Evolutionary conservation across 2,329 filamentous ascomycete species (phyloP).

Genomic region (Ophiostoma pallidulum): DNA sequence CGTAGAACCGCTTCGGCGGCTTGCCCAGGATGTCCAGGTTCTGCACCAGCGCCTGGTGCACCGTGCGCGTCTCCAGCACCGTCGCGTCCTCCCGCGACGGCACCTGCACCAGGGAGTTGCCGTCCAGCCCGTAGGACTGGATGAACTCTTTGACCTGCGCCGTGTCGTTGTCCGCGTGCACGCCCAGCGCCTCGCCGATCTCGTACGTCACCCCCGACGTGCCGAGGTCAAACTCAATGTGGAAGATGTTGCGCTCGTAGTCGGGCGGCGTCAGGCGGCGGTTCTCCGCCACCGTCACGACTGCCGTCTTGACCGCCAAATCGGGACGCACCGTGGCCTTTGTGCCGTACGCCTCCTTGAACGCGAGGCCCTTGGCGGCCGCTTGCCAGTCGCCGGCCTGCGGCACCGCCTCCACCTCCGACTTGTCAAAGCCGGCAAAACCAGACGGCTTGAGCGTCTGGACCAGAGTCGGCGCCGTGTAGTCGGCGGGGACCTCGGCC

Average conservation of each 20-base stretch:
- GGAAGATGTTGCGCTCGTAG: slow-evolving; percentile 99
- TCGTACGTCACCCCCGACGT: slow-evolving; percentile 87
- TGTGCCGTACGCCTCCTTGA: slow-evolving; percentile 89
- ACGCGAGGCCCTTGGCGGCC: slow-evolving; percentile 76
- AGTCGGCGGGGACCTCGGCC: slow-evolving; percentile 58
- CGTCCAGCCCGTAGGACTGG: slow-evolving; percentile 74
- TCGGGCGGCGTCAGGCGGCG: slow-evolving; percentile 73
- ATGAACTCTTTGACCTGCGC: slow-evolving; percentile 77
- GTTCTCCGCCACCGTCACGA: slow-evolving; percentile 90
- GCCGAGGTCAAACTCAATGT: slow-evolving; percentile 96
- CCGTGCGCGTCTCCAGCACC: slow-evolving; percentile 76
- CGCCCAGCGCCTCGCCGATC: slow-evolving; percentile 92
- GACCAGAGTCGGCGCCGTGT: slow-evolving; percentile 43
- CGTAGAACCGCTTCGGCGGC: slow-evolving; percentile 96
- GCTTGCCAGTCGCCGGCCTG: slow-evolving; percentile 68
- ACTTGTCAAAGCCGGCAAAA: slow-evolving; percentile 72
- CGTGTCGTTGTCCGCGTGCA: slow-evolving; percentile 89
- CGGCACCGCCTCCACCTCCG: slow-evolving; percentile 57
- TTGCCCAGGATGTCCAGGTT: slow-evolving; percentile 96
- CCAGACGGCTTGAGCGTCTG: slow-evolving; percentile 65
- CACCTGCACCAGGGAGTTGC: slow-evolving; percentile 81
- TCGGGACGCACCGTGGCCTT: slow-evolving; percentile 70
- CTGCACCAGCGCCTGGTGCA: slow-evolving; percentile 83
- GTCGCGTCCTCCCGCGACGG: slow-evolving; percentile 69
- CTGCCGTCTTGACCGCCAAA: slow-evolving; percentile 72